These are phyloP conservation scores for Pichia paraexigua DNA, from an alignment of 805 yeast species.

Conservation along the genomic window DNA sequence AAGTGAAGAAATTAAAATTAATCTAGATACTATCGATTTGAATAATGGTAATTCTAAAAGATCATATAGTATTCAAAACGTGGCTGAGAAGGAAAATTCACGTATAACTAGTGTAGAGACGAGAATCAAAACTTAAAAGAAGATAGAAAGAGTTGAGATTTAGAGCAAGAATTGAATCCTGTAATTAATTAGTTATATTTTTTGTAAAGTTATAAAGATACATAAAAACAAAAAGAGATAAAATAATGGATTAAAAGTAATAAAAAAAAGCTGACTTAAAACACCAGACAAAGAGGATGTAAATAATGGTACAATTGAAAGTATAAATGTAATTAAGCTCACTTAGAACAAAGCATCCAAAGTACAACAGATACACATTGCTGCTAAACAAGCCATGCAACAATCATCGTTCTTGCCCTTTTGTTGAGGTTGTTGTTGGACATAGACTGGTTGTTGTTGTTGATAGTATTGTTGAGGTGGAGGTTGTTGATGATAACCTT, in stretches of 20 bases:
- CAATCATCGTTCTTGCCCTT: conserved; percentile 33
- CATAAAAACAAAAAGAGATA: not conserved
- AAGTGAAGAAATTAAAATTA: not conserved
- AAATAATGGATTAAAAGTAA: not conserved
- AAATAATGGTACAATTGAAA: not conserved
- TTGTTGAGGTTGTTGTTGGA: conserved; percentile 43
- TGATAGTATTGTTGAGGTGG: conserved; percentile 27
- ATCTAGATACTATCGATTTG: not conserved
- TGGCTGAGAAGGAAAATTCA: not conserved
- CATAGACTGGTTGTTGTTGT: conserved; percentile 45
- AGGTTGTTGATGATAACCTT: conserved; percentile 28
- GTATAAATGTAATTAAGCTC: not conserved
- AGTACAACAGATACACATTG: conserved; percentile 48
- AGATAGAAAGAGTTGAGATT: too few species aligned
- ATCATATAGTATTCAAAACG: not conserved
- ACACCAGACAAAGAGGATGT: not conserved
- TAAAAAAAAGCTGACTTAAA: not conserved
- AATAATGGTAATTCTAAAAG: not conserved
- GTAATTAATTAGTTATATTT: not conserved
- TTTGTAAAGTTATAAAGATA: not conserved
- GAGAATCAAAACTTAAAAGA: not conserved
- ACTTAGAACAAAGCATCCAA: conserved; percentile 40
- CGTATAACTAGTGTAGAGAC: not conserved
- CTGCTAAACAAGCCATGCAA: conserved; percentile 46
- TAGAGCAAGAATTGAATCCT: too few species aligned